These are phyloP conservation scores for Mycena venus DNA, from an alignment of 768 basidiomycete genomes.

Conservation along the genomic window DNA sequence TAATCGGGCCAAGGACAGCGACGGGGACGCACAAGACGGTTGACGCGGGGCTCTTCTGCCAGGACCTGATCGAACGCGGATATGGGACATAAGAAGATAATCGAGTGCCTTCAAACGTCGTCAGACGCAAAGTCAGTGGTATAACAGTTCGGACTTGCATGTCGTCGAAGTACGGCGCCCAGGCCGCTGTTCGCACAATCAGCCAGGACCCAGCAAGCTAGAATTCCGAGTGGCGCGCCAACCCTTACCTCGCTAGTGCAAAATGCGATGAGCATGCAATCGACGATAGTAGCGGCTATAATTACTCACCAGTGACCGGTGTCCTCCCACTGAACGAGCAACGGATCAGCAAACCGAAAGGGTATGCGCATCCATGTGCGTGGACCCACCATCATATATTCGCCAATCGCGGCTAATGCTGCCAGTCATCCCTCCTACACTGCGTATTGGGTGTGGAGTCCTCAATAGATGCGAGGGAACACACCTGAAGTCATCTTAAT, in stretches of 20 bases:
- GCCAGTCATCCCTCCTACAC: slow-evolving; percentile 34
- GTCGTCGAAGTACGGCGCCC: slow-evolving; percentile 75
- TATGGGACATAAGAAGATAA: slow-evolving; percentile 80
- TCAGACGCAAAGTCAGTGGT: slow-evolving; percentile 39
- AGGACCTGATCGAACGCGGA: slow-evolving; percentile 81
- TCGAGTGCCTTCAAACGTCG: slow-evolving; percentile 76
- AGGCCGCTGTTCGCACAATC: slow-evolving; percentile 59
- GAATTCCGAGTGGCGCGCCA: background rate
- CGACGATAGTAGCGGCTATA: background rate
- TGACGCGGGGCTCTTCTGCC: slow-evolving; percentile 73
- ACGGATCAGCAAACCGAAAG: background rate
- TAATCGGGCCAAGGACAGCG: background rate
- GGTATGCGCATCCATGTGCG: background rate
- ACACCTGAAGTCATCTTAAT: slow-evolving; percentile 69
- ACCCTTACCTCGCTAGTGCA: slow-evolving; percentile 47
- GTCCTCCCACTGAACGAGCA: slow-evolving; percentile 62
- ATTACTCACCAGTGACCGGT: slow-evolving; percentile 71
- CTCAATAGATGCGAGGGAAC: slow-evolving; percentile 26
- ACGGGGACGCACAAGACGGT: slow-evolving; percentile 64
- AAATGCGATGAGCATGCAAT: background rate
- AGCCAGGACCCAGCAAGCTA: slow-evolving; percentile 4
- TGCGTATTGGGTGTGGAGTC: background rate
- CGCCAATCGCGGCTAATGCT: slow-evolving; percentile 56
- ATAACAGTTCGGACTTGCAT: slow-evolving; percentile 64
- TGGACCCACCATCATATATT: slow-evolving; percentile 52